phyloP scores from a whole-genome alignment of 2,329 filamentous ascomycete genomes.

The Raffaelea albimanens region DNA sequence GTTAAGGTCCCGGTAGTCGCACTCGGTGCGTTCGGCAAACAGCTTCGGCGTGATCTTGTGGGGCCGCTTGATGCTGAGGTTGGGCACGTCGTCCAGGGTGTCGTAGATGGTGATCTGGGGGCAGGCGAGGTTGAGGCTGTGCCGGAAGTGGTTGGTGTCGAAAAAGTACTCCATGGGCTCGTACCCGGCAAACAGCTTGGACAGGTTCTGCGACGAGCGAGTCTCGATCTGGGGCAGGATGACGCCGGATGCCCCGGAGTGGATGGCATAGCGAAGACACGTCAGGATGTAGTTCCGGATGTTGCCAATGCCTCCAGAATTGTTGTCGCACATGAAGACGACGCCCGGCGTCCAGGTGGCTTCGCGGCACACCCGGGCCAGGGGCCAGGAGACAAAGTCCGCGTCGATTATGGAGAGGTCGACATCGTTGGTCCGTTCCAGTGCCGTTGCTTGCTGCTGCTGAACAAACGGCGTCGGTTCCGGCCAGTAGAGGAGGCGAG shows the following conservation, averaged over 20 bases:
- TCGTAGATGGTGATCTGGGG: slow-evolving; percentile 34
- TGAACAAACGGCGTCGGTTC: too few relatives aligned
- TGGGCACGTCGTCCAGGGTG: slow-evolving; percentile 26
- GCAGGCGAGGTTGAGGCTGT: slow-evolving; percentile 26
- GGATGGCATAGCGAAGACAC: slow-evolving; percentile 38
- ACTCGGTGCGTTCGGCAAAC: slow-evolving; percentile 28
- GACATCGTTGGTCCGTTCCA: background rate
- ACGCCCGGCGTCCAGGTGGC: slow-evolving; percentile 30
- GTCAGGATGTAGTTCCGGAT: slow-evolving; percentile 41
- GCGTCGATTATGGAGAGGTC: slow-evolving; percentile 29
- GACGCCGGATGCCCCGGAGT: slow-evolving; percentile 35
- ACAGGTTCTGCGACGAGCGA: slow-evolving; percentile 29
- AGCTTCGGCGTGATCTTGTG: slow-evolving; percentile 31
- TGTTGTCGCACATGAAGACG: slow-evolving; percentile 39
- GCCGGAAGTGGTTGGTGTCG: slow-evolving; percentile 33
- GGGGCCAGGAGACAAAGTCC: slow-evolving; percentile 35
- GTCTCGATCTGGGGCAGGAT: slow-evolving; percentile 35
- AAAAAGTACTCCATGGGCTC: slow-evolving; percentile 37
- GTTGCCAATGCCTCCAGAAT: slow-evolving; percentile 40
- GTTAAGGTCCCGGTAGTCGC: slow-evolving; percentile 30
- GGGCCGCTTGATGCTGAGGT: slow-evolving; percentile 21
- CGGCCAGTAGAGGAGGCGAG: too few relatives aligned
- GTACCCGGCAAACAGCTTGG: slow-evolving; percentile 30
- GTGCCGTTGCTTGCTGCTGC: too few relatives aligned
- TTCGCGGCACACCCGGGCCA: slow-evolving; percentile 32